Evolutionary conservation across 495 filamentous ascomycete species (phyloP), one percentile per base, ranked within the genome.

Genomic region (Letharia columbiana): DNA sequence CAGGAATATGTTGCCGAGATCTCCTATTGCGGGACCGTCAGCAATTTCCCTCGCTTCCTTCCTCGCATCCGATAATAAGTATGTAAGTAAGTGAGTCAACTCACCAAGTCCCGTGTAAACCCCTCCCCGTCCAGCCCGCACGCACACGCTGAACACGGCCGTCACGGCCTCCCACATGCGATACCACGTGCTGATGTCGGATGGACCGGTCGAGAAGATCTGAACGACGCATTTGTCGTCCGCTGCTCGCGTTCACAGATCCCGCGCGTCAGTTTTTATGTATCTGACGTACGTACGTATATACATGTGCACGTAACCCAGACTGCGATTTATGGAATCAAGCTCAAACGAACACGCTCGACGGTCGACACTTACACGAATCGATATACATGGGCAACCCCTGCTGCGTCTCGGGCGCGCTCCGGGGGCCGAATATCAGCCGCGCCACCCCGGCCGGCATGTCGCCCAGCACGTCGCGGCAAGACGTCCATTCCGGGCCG

Each of bases 81-180:
- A 2, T 9, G 17, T 28, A 49, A 10, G 20, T 1, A 49, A 18
- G 9, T 18, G 20, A 10, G 23, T 28, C 23, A 42, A 59, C 39
- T 28, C 13, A 61, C 39, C 59, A 13, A 61, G 37, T 7, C 59
- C 59, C 59, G 13, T 40, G 6, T 28, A 61, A 2, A 42, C 59
- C 20, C 59, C 59, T 0, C 59, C 59, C 23, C 7, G 0, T 7
- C 39, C 59, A 0, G 2, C 28, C 15, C 39, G 28, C 5, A 45
- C 59, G n/a, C 59, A 61, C 2, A 61, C 33, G 20, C 59, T 61
- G 59, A 41, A 61, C 3, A 61, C 59, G 23, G 59, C 59, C 20
- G 39, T 61, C 59, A 61, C 37, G 5, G 37, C 59, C 59, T 41
- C 59, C 59, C 59, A 61, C 20, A 61, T 41, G 20, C 39, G 37